Base-by-base conservation (phyloP, 495 filamentous ascomycete genomes). In the Penicillium robsamsonii region DNA sequence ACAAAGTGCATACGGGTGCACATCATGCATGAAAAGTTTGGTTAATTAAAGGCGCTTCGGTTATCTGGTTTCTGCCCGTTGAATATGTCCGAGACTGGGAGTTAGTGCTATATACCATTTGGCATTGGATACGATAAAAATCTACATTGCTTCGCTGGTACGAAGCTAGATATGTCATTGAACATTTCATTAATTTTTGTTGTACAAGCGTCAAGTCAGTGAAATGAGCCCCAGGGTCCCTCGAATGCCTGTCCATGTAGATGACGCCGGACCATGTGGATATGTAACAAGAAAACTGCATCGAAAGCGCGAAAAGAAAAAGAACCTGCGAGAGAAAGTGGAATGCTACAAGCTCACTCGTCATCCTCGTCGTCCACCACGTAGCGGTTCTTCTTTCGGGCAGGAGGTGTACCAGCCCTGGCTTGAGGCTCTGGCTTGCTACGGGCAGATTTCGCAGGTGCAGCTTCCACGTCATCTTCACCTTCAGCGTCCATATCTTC, bases 401-500 rank as follows among this genome's bases (percentile, higher is more conserved):
- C 61, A 22, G 72, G 72, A 24, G 76, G 74, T 40, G 73, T 70
- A 12, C 64, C 67, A n/a, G 57, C 56, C 25, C 55, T 51, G 20
- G 56, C 43, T 29, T 54, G 62, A 38, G 62, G 58, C 18, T 71
- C 68, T 18, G 61, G 61, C 53, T 70, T 45, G 60, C 45, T 58
- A 20, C 59, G 56, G 15, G 52, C 45, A 42, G 65, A 48, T 60
- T 67, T 65, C 17, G 62, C 53, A 9, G 69, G 64, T 13, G 56
- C 64, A 37, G 65, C 53, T 8, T 71, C 61, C 22, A 70, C 68
- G 15, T 76, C 74, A n/a, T 79, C 81, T 45, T 85, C 85, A 27
- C 81, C 81, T 40, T 82, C 83, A 18, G 79, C 81, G 56, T 80
- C 82, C 67, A 79, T 75, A 25, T 74, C 75, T 2, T 84, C 81